Evolutionary conservation across 495 filamentous ascomycete genomes (phyloP), one percentile per base, ranked within the genome.

Genomic region (Penicillium goetzii): DNA sequence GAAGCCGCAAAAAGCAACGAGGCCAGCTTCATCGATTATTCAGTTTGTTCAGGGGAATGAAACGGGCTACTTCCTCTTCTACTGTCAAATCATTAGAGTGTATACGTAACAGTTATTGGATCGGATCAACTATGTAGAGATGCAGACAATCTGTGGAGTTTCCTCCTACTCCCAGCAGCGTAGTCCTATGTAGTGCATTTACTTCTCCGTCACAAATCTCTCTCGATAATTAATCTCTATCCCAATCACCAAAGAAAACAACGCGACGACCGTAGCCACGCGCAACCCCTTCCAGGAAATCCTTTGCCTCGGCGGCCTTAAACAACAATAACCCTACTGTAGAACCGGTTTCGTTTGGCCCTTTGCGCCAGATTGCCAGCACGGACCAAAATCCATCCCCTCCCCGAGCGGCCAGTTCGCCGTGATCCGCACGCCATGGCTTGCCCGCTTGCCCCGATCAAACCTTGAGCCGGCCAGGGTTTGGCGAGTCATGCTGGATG

Each of bases 361-460:
- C 47, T 2, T 2, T 47, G 43, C 25, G 23, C 23, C 23, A 5
- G 23, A 50, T 51, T 10, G 3, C 19, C 36, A 52, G 23, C 52
- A 58, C 53, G 53, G 65, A 28, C 47, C 47, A 51, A 49, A 51
- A 23, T 17, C 25, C 19, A 25, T 12, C 0, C 43, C 43, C 19
- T 45, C 52, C 33, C 50, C 38, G 52, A 49, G 50, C 34, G 21
- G 38, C n/a, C 49, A 40, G 30, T 56, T 57, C 57, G 45, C 26
- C 25, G 43, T 49, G 67, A 69, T 69, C 67, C 56, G 28, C 67
- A 63, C 60, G 60, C 67, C 63, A 56, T 63, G 63, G 43, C 43
- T 47, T 47, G 43, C 43, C 43, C 43, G 62, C 62, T 52, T 41
- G 33, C 15, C 38, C 54, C 38, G 25, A 51, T 40, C 59, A 61